phyloP scores from a whole-genome alignment of 2,329 filamentous ascomycete species.

The Botrytis byssoidea region DNA sequence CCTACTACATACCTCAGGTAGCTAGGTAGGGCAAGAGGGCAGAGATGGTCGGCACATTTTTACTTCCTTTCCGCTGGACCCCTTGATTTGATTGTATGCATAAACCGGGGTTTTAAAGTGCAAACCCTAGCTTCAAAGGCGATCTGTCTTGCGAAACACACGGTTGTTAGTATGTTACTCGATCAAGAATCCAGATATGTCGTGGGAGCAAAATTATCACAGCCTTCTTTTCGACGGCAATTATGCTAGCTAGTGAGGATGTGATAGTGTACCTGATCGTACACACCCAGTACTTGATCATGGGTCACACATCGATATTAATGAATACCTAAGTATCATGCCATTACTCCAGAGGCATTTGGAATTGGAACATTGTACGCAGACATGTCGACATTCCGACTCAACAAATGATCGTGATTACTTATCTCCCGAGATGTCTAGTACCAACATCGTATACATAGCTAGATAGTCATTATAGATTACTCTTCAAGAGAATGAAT shows the following conservation, averaged over 20 bases:
- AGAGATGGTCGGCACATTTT: conserved; percentile 1
- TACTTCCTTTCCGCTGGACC: not conserved
- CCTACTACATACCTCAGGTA: not conserved
- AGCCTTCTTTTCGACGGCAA: not conserved
- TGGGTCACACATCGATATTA: not conserved
- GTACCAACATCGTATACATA: too few species aligned
- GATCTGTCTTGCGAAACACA: not conserved
- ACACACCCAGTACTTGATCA: not conserved
- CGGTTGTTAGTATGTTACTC: not conserved
- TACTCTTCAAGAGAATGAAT: not conserved
- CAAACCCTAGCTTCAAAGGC: not conserved
- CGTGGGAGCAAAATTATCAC: not conserved
- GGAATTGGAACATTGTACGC: not conserved
- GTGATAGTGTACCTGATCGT: too few species aligned
- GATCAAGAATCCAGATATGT: not conserved
- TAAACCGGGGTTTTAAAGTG: not conserved
- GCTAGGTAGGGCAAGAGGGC: not conserved
- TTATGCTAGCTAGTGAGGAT: not conserved
- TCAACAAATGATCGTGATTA: too few species aligned
- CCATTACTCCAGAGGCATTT: not conserved
- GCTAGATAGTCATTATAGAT: too few species aligned
- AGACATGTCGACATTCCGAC: not conserved
- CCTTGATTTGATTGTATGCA: conserved; percentile 7
- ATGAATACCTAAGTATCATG: not conserved
- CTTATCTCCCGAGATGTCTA: too few species aligned